Evolutionary conservation across 2,329 filamentous ascomycete species (phyloP), one percentile per base, ranked within the genome.

Genomic region (Cladophialophora exuberans): DNA sequence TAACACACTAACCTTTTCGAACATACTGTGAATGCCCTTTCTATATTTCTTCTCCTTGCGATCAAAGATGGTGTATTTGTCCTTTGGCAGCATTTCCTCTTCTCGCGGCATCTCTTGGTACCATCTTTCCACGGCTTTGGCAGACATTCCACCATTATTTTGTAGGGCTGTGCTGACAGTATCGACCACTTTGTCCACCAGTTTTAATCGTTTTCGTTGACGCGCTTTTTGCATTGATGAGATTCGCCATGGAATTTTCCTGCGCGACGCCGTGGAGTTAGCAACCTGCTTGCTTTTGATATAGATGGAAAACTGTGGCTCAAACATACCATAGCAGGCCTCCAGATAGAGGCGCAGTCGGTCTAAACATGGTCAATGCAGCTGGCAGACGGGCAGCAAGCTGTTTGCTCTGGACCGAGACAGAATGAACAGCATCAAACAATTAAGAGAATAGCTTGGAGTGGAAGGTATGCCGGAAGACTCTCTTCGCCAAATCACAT

Each of bases 41-140:
- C 94, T 82, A 73, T 97, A 99, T 66, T 84, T 86, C 84, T 92
- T 96, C 72, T 89, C 91, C 75, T 97, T 97, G 66, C 92, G 86
- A 74, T 96, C 93, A 74, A 97, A 99, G 68, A 99, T 88, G 23
- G 90, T 96, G 77, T 99, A 99, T 77, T 99, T 99, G 77, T 99
- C 94, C 74, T 84, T 88, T 42, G 94, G 88, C 72, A 96, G 72
- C 94, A 99, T 99, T 80, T 97, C 91, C 68, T 85, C 82, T 80
- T 99, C 94, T 22, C 85, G 88, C 18, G 94, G 94, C 94, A 99
- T 99, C 75, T 96, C 90, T 31, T 82, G 81, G 79, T 94, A 96
- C 94, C 94, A 99, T 69, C 86, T 78, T 72, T 96, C 88, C 56
- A 99, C 79, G 50, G 89, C 81, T 75, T 90, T 90, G 52, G 83